Evolutionary conservation across 2,329 filamentous ascomycete genomes (phyloP), one percentile per base, ranked within the genome.

Genomic region (Venturia pyrina): DNA sequence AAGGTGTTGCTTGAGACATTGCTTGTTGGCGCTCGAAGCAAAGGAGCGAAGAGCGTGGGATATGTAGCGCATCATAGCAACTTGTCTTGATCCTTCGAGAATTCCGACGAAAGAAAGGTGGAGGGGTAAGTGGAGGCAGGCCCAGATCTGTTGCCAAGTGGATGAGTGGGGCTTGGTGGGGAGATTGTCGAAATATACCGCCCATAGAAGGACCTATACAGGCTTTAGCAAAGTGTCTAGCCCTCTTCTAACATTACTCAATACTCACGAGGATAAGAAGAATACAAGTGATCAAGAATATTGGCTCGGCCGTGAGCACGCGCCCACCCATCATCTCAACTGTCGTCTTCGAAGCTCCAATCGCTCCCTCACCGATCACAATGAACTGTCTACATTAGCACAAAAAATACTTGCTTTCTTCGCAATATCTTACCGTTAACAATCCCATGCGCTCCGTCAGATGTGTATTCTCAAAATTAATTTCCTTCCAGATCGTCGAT

Each of bases 381-480:
- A 59, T 59, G 17, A 59, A 59, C 53, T 59, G 6, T n/a, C 28
- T 2, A 6, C 6, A 21, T 59, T 21, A 59, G 28, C 19, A 37
- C 17, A 2, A 6, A 6, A 1, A 37, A 8, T 5, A 21, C 10
- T 19, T 59, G 11, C 5, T 37, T 19, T 3, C 3, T 10, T 19
- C 8, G 32, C 6, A 28, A 1, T 3, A 13, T 7, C 53, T 87
- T 61, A 88, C 78, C 0, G 86, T 89, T 65, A 89, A 77, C 1
- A 88, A 77, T 13, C 81, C 83, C 80, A 89, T 83, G 11, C 87
- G 81, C 70, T 86, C 84, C 70, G 85, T 85, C 65, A 89, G 73
- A 71, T 88, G 85, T 0, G 85, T 88, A 66, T 82, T 78, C 67
- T 84, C 81, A 70, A 89, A 86, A 65, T 83, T 84, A 53, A 88